phyloP scores from a whole-genome alignment of 2,329 filamentous ascomycete species.

The Paecilomyces formosus region DNA sequence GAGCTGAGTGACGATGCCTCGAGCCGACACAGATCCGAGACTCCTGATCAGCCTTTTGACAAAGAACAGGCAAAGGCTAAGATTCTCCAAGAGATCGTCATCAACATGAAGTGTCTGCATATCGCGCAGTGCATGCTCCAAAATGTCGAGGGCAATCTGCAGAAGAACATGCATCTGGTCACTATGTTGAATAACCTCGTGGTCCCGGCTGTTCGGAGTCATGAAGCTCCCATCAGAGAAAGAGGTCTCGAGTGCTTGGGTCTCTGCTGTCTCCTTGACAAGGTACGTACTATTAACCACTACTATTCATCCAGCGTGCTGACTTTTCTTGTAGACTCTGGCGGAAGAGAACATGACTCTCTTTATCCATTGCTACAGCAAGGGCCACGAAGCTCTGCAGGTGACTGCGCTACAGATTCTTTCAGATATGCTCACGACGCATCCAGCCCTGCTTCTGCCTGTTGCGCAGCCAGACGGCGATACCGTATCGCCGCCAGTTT shows the following conservation, averaged over 20 bases:
- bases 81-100: conserved; percentile 72
- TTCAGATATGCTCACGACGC: conserved; percentile 84
- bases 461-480: conserved; percentile 36
- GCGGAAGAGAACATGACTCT: conserved; percentile 86
- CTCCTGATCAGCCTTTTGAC: conserved; percentile 42
- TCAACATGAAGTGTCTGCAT: conserved; percentile 97
- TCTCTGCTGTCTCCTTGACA: conserved; percentile 83
- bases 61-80: conserved; percentile 61
- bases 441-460: conserved; percentile 67
- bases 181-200: conserved; percentile 98
- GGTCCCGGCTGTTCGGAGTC: conserved; percentile 86
- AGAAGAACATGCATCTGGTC: conserved; percentile 84
- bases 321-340: conserved; percentile 50
- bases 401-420: conserved; percentile 86
- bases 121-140: conserved; percentile 97
- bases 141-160: conserved; percentile 80
- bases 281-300: conserved; percentile 39
- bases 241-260: conserved; percentile 83
- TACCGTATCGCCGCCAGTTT: conserved; percentile 42
- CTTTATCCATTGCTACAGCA: conserved; percentile 93
- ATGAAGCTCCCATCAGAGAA: conserved; percentile 88
- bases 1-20: conserved; percentile 63
- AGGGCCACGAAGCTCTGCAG: conserved; percentile 83
- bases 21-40: conserved; percentile 36
- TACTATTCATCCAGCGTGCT: conserved; percentile 3